These are phyloP conservation scores for Delphinella strobiligena DNA, from an alignment of 2,329 filamentous ascomycete genomes.

Conservation along the genomic window DNA sequence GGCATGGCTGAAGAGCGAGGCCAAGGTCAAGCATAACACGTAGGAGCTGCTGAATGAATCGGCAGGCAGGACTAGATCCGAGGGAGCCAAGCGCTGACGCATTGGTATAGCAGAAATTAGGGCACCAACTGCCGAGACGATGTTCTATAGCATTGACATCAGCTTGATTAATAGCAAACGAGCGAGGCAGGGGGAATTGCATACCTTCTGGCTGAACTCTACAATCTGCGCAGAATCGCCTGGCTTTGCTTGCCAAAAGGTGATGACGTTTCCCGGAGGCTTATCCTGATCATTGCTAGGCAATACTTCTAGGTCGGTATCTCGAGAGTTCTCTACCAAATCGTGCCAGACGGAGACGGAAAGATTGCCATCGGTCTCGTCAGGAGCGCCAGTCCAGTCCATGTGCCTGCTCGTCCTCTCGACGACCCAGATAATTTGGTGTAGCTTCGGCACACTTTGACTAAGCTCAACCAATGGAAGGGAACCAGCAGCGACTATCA, in stretches of 20 bases:
- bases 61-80: conserved; percentile 75
- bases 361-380: conserved; percentile 60
- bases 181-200: conserved; percentile 8
- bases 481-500: conserved; percentile 77
- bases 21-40: conserved; percentile 65
- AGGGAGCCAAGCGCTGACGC: conserved; percentile 57
- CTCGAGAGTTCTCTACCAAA: conserved; percentile 56
- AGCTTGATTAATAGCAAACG: conserved; percentile 6
- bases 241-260: conserved; percentile 52
- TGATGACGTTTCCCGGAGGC: conserved; percentile 39
- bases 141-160: conserved; percentile 39
- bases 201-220: conserved; percentile 60
- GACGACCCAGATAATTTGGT: conserved; percentile 81
- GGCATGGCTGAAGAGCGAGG: conserved; percentile 72
- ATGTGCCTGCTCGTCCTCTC: conserved; percentile 84
- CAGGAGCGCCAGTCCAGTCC: conserved; percentile 85
- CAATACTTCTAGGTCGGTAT: conserved; percentile 50
- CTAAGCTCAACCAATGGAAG: conserved; percentile 66
- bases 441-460: conserved; percentile 56
- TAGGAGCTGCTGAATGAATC: conserved; percentile 72
- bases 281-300: conserved; percentile 47
- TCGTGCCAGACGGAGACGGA: conserved; percentile 91
- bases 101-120: conserved; percentile 66
- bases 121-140: conserved; percentile 76
- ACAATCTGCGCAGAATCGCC: conserved; percentile 51